Evolutionary conservation across 2,329 filamentous ascomycete genomes (phyloP).

Genomic region (Colletotrichum coccodes): DNA sequence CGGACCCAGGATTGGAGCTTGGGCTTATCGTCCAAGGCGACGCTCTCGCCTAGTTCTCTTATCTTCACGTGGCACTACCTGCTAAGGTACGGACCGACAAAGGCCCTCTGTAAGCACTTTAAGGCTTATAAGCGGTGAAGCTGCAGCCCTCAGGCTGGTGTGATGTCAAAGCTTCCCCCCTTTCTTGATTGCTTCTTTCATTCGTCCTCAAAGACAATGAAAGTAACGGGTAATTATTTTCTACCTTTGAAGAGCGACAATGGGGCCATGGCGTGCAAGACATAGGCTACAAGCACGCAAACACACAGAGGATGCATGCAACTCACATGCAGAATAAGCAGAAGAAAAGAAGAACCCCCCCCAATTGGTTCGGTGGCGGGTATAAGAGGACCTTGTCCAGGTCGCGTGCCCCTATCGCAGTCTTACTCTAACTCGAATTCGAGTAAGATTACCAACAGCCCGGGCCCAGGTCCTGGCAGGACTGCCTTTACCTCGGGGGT

Average conservation of each 20-base stretch:
- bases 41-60: constrained; percentile 18
- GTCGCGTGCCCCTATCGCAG: constrained; percentile 31
- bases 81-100: neutral
- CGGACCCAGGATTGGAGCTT: constrained; percentile 25
- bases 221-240: neutral
- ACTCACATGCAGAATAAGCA: neutral
- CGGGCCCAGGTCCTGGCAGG: neutral
- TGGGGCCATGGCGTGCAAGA: neutral
- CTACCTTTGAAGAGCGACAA: neutral
- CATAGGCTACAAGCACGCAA: neutral
- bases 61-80: constrained; percentile 29
- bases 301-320: too few species aligned
- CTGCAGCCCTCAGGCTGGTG: constrained; percentile 7
- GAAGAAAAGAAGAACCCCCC: neutral
- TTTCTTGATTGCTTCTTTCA: neutral
- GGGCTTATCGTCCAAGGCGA: constrained; percentile 23
- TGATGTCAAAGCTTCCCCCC: neutral
- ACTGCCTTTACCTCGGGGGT: neutral
- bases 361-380: neutral
- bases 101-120: constrained; percentile 8
- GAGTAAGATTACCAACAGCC: neutral
- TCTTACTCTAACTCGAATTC: neutral
- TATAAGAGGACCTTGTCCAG: neutral
- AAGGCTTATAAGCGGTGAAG: constrained; percentile 16
- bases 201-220: neutral